Base-by-base conservation (phyloP, 2,329 filamentous ascomycete species). In the Xylariaceae sp. region DNA sequence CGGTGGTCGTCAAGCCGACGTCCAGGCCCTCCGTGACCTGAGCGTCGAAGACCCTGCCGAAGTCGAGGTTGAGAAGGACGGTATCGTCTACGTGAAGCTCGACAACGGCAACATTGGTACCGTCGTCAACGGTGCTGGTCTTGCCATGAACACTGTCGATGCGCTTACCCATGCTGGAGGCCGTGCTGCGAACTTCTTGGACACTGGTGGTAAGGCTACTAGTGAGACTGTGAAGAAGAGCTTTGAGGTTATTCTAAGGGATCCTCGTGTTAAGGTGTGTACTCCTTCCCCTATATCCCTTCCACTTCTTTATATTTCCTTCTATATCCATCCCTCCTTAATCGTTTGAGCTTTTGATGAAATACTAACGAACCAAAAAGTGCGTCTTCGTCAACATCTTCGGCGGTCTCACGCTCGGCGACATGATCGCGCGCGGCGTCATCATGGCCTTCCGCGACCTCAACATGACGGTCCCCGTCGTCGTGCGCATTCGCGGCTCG, bases 131-230 rank as follows among this genome's bases (percentile, higher is more conserved):
- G 91, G 92, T 49, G 92, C 92, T 0, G 92, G 92, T 0, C 81
- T 96, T 1, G 91, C 91, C 0, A 94, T 96, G 89, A 94, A 94
- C 71, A 96, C 91, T 0, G 86, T 92, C 61, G 92, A 96, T 71
- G 88, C 89, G 0, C 82, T 96, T 1, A 79, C 82, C 2, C 76
- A 84, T 10, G 82, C 84, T 57, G 87, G 87, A 7, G 89, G 89
- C 1, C 74, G 78, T 39, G 87, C 87, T 23, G 85, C 90, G 9
- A 96, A 96, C 68, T 96, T 96, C 72, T 80, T 96, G 57, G 92
- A 96, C 72, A 95, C 90, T 0, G 92, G 92, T 34, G 92, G 92
- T 42, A 94, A 95, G 72, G 92, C 92, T 0, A 96, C 91, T 0
- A 83, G 84, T 35, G 85, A 88, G 64, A 96, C 91, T 0, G 90